phyloP scores from a whole-genome alignment of 129 eudicot genomes.

The Silybum marianum region DNA sequence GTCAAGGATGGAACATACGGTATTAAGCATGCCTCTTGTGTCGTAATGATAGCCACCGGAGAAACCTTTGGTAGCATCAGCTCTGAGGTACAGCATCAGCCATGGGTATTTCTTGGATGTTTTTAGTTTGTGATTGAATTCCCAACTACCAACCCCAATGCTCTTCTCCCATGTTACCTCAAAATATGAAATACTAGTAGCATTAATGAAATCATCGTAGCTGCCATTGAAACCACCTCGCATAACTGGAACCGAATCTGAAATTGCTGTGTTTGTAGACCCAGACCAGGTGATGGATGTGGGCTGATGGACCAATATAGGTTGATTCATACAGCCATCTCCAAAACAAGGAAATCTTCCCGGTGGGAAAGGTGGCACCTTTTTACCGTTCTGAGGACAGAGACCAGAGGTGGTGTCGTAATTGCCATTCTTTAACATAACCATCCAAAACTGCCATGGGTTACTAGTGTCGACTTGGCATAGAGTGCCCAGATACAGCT shows the following conservation, averaged over 20 bases:
- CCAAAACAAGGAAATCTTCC: slow-evolving; percentile 73
- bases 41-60: slow-evolving; percentile 94
- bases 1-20: slow-evolving; percentile 37
- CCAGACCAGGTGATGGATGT: slow-evolving; percentile 26
- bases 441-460: slow-evolving; percentile 84
- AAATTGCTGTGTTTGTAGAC: neutral
- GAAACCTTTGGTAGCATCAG: slow-evolving; percentile 85
- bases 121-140: slow-evolving; percentile 58
- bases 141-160: slow-evolving; percentile 71
- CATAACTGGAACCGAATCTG: slow-evolving; percentile 33
- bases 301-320: slow-evolving; percentile 51
- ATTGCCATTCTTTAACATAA: slow-evolving; percentile 79
- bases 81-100: slow-evolving; percentile 89
- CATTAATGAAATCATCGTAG: slow-evolving; percentile 35
- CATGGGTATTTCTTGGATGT: slow-evolving; percentile 77
- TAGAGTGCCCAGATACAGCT: slow-evolving; percentile 60
- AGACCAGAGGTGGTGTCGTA: slow-evolving; percentile 63
- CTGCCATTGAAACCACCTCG: slow-evolving; percentile 65
- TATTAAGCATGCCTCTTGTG: slow-evolving; percentile 86
- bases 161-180: slow-evolving; percentile 83
- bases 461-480: slow-evolving; percentile 51
- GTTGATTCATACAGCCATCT: slow-evolving; percentile 79
- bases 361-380: slow-evolving; percentile 48
- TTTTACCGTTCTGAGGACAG: slow-evolving; percentile 72
- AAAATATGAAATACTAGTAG: slow-evolving; percentile 45